Evolutionary conservation across 2,329 filamentous ascomycete species (phyloP), one percentile per base, ranked within the genome.

Genomic region (Zymoseptoria pseudotritici): DNA sequence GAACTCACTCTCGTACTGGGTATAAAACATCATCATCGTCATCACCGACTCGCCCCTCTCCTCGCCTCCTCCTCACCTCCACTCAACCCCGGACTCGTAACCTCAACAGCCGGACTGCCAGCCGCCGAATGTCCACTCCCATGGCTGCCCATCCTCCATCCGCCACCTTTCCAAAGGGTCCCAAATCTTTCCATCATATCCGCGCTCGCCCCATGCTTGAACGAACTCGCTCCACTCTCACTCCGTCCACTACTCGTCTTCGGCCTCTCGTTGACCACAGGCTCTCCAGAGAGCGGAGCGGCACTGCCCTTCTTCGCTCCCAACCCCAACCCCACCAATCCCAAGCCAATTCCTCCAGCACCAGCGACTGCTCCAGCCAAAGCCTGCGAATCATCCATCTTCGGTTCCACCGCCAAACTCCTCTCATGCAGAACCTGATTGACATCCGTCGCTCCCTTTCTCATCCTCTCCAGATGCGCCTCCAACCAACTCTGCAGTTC

Each of bases 401-500:
- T 68, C 9, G 92, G 92, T 73, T 97, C 92, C 22, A 96, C 81
- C 26, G 92, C 77, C 52, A 96, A 80, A 61, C 90, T 95, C 71
- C 93, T 91, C 65, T 91, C 86, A 74, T 96, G 95, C 72, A 87
- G 86, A 63, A 80, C 82, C 64, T 86, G 83, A 13, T 86, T 81
- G 67, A 84, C 85, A 61, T 82, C 81, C 58, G 86, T 81, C 57
- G 85, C 83, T 20, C 78, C 81, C 11, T 77, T 82, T 60, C 89
- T 88, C 53, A 97, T 90, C 26, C 88, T 85, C 53, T 84, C 79
- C 55, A 97, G 86, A 73, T 97, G 89, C 21, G 85, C 82, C 63
- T 92, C 85, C 73, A 99, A 85, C 93, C 93, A 99, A 22, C 93
- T 87, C 73, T 97, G 93, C 72, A 99, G 82, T 68, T 97, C 93